A percentile compares a stretch with the other conserved stretches of the same genome.
phyloP scores from a whole-genome alignment of 169 alveolate species.

The Besnoitia besnoiti region DNA sequence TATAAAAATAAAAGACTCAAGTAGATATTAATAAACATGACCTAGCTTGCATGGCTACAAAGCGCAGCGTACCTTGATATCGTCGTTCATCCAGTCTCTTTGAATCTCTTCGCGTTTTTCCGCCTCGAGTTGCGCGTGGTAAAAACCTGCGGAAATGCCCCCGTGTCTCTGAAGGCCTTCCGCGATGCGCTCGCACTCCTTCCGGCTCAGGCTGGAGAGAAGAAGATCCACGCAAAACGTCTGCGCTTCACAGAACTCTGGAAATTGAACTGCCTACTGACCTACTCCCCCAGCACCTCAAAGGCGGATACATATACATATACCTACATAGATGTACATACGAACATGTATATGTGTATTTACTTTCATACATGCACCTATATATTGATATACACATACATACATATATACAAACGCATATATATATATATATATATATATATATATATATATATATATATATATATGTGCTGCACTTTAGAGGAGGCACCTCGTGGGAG shows the following conservation, averaged over 20 bases:
- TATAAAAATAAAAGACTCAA: no score
- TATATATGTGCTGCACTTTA: not conserved
- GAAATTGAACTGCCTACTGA: not conserved
- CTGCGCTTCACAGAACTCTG: not conserved
- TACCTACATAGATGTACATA: not conserved
- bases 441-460: not conserved
- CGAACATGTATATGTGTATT: not conserved
- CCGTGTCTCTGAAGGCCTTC: slow-evolving; percentile 79
- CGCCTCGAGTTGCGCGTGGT: slow-evolving; percentile 84
- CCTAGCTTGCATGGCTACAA: not conserved
- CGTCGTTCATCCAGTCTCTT: slow-evolving; percentile 89
- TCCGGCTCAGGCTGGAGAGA: slow-evolving; percentile 71
- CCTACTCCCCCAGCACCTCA: no score
- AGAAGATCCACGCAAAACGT: not conserved
- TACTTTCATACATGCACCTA: not conserved
- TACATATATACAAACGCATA: not conserved
- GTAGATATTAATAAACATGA: no score
- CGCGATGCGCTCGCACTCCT: slow-evolving; percentile 94
- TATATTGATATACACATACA: not conserved
- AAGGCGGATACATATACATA: not conserved
- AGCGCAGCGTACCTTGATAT: slow-evolving; percentile 76
- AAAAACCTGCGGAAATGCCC: slow-evolving; percentile 83
- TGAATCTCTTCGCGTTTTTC: slow-evolving; percentile 82
- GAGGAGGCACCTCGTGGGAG: not conserved
- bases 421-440: not conserved